Base-by-base conservation (phyloP, 345 rosid species). In the Moricandia moricandioides region DNA sequence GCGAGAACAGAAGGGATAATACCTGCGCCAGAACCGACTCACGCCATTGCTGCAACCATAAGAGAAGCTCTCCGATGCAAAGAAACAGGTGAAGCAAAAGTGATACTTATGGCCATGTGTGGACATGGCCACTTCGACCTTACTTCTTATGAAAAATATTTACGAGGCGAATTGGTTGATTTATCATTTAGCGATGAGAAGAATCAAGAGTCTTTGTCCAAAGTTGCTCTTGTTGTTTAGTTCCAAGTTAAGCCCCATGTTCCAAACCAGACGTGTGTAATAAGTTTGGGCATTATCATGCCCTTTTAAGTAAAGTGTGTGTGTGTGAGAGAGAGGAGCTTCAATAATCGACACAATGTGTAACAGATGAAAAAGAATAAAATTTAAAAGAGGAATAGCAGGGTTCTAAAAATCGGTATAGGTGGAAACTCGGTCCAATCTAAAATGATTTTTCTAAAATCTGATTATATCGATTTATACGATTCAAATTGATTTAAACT, bases 91-190 rank as follows among this genome's bases (percentile, higher is more conserved):
- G 96, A 91, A 81, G 83, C 83, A 7, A 91, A 89, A 83, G 97
- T 91, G 26, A 93, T 93, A 82, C 87, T 93, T 4, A 91, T 72
- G 82, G 96, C 94, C 8, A 87, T 89, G 96, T 91, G 98, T 79
- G 98, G 98, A 24, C 98, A 93, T 63, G 98, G 98, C 68, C 98
- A 93, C 73, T 93, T 93, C 35, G 97, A 93, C 73, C 85, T 93
- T 62, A 13, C 91, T 1, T 75, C 98, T 7, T 93, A 93, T 56
- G 97, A 91, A 47, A 93, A 84, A 65, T 93, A 85, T 57, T 77
- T 93, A 84, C 83, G 74, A 76, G 98, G 98, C 30, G 79, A 84
- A 1, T 64, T 93, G 89, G 78, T 88, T 30, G 97, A 91, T 74
- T 83, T 93, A 82, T 81, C 91, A 12, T 93, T 91, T 71, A 80